phyloP scores from a whole-genome alignment of 2,329 filamentous ascomycete genomes.

The Xylariales sp. region DNA sequence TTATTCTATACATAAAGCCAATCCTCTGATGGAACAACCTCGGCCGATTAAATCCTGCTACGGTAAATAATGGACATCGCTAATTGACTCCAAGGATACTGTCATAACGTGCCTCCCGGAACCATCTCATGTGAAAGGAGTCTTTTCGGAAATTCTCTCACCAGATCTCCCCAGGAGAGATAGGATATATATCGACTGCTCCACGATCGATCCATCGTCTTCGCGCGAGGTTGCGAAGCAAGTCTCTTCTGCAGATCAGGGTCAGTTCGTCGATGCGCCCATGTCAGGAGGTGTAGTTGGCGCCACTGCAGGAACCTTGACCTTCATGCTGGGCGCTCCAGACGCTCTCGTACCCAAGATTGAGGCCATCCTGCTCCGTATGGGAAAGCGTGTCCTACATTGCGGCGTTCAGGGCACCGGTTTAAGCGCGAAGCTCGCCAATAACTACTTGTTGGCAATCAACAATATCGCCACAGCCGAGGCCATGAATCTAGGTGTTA shows the following conservation, averaged over 20 bases:
- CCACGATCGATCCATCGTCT: constrained; percentile 88
- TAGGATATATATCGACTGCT: constrained; percentile 90
- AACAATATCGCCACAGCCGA: constrained; percentile 76
- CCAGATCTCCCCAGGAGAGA: constrained; percentile 46
- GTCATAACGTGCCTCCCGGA: constrained; percentile 88
- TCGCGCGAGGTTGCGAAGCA: constrained; percentile 72
- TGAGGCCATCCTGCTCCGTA: constrained; percentile 66
- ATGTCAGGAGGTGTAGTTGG: constrained; percentile 97
- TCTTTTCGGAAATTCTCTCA: constrained; percentile 73
- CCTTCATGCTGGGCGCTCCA: constrained; percentile 87
- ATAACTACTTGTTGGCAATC: constrained; percentile 93
- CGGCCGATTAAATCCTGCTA: too few relatives aligned
- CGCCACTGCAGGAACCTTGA: constrained; percentile 79
- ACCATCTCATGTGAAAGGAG: constrained; percentile 77
- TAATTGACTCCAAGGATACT: constrained; percentile 56
- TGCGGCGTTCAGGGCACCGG: constrained; percentile 82
- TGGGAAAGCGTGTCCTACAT: constrained; percentile 84
- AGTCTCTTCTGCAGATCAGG: constrained; percentile 60
- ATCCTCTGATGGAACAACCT: constrained; percentile 60
- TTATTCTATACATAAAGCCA: constrained; percentile 63
- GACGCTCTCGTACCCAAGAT: constrained; percentile 56
- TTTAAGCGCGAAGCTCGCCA: constrained; percentile 87
- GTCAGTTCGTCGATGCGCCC: constrained; percentile 85
- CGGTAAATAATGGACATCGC: too few relatives aligned
- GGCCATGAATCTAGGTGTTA: constrained; percentile 61